phyloP scores from a whole-genome alignment of 768 basidiomycete genomes.

The Udeniomyces megalosporus region DNA sequence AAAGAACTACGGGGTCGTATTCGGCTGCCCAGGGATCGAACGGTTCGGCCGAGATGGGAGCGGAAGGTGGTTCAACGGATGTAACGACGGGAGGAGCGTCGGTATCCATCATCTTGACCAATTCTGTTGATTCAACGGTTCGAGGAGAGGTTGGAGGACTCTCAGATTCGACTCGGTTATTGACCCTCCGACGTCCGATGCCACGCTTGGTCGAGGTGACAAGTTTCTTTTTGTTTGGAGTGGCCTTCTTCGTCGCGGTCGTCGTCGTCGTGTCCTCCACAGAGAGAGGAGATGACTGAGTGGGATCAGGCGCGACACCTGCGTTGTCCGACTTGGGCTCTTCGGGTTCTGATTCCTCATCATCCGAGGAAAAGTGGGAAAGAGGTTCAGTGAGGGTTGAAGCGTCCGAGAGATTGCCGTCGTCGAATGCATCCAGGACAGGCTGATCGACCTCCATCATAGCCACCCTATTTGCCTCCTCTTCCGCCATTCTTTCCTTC shows the following conservation, averaged over 20 bases:
- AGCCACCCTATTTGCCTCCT: not conserved
- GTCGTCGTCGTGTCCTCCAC: not conserved
- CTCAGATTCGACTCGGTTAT: constrained; percentile 13
- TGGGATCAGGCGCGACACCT: not conserved
- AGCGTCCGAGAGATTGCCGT: constrained; percentile 13
- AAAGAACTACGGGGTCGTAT: not conserved
- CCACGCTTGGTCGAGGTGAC: not conserved
- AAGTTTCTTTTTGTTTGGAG: not conserved
- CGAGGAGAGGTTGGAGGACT: constrained; percentile 6
- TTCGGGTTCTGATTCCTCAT: constrained; percentile 8
- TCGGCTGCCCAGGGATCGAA: not conserved
- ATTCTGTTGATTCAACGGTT: not conserved
- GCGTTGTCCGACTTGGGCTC: not conserved
- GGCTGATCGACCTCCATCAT: not conserved
- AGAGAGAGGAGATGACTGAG: not conserved
- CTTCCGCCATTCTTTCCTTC: not conserved
- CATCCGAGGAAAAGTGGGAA: constrained; percentile 11
- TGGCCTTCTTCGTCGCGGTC: not conserved
- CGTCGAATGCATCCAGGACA: not conserved
- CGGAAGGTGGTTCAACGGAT: not conserved
- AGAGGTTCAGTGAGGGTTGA: constrained; percentile 16
- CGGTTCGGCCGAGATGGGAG: not conserved
- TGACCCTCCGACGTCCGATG: constrained; percentile 2
- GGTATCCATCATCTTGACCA: not conserved
- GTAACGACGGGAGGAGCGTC: not conserved